phyloP scores from a whole-genome alignment of 345 rosid genomes.

The Corymbia maculata region DNA sequence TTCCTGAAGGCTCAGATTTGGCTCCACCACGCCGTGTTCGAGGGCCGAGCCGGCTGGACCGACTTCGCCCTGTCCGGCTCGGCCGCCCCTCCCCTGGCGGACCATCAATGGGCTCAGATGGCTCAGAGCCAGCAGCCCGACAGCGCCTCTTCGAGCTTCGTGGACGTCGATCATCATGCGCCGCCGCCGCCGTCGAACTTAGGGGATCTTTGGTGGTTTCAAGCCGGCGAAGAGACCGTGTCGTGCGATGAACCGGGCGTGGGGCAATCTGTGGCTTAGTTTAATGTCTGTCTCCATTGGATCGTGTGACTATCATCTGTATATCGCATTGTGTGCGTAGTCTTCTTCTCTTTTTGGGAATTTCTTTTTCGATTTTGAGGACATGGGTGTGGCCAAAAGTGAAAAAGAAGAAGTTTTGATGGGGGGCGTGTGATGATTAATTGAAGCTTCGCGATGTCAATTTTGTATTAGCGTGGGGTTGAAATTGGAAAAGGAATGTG shows the following conservation, averaged over 20 bases:
- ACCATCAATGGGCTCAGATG: background rate
- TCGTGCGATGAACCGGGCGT: background rate
- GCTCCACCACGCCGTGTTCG: slow-evolving; percentile 50
- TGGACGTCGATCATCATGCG: background rate
- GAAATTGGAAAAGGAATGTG: background rate
- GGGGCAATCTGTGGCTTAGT: background rate
- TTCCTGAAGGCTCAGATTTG: slow-evolving; percentile 68
- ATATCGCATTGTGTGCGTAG: background rate
- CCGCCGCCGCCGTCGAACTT: background rate
- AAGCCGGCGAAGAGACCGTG: background rate
- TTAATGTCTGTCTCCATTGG: background rate
- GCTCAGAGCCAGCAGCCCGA: background rate
- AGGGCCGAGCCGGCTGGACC: background rate
- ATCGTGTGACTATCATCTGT: background rate
- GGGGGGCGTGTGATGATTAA: background rate
- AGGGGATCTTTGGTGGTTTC: background rate
- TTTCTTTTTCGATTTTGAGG: background rate
- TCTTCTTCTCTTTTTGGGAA: background rate
- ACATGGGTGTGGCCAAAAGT: background rate
- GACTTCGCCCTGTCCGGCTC: background rate
- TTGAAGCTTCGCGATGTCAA: background rate
- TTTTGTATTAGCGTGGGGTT: background rate
- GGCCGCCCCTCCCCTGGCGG: background rate
- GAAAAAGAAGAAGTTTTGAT: background rate
- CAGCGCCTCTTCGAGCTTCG: background rate